Percentiles rank a stretch among this genome's conserved stretches.
phyloP scores from a whole-genome alignment of 257 asterid genomes.

The Capsicum baccatum region DNA sequence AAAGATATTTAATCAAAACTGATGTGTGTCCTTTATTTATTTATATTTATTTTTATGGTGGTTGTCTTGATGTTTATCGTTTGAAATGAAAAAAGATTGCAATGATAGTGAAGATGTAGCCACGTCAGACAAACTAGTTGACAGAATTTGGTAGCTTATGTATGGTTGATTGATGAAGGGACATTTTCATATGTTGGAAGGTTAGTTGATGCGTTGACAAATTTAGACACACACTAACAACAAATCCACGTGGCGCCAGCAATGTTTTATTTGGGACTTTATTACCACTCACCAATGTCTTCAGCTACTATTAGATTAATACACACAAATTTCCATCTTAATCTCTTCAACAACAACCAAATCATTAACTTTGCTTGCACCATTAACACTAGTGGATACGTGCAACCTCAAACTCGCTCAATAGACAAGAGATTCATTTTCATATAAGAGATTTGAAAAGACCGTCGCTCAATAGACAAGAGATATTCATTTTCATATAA shows the following conservation, averaged over 20 bases:
- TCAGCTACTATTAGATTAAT: background rate
- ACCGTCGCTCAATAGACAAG: too few relatives aligned
- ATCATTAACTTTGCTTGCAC: background rate
- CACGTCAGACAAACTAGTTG: constrained; percentile 10
- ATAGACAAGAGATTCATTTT: too few relatives aligned
- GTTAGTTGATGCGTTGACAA: constrained; percentile 27
- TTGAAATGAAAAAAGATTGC: background rate
- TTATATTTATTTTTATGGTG: background rate
- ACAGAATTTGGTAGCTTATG: constrained; percentile 1
- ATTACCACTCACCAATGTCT: background rate
- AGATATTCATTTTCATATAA: too few relatives aligned
- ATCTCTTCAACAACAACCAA: background rate
- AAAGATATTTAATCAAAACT: background rate
- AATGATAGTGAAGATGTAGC: background rate
- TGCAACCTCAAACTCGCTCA: background rate
- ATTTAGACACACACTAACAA: constrained; percentile 13
- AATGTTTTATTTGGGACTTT: background rate
- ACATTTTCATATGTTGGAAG: constrained; percentile 22
- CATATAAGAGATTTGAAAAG: too few relatives aligned
- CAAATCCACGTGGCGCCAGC: constrained; percentile 17
- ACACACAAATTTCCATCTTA: background rate
- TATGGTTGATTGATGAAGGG: background rate
- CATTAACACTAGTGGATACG: background rate
- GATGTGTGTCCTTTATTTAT: background rate
- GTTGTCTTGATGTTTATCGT: background rate